phyloP scores from a whole-genome alignment of 1,284 basidiomycete species.

The Papiliotrema nemorosa region DNA sequence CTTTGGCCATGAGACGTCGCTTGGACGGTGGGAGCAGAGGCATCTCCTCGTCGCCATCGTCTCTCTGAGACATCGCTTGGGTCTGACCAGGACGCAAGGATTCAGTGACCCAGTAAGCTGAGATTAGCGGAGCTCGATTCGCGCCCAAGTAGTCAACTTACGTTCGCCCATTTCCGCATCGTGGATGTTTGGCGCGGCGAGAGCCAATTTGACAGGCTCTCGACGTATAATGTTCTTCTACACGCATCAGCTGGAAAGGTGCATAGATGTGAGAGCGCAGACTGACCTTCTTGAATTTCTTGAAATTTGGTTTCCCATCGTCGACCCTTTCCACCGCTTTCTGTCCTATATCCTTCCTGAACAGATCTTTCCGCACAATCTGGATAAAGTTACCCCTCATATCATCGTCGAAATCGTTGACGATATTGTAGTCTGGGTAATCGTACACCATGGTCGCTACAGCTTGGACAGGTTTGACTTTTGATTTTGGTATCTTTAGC shows the following conservation, averaged over 20 bases:
- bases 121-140: background rate
- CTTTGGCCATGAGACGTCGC: constrained; percentile 16
- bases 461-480: constrained; percentile 45
- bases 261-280: background rate
- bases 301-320: constrained; percentile 69
- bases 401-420: constrained; percentile 71
- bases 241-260: background rate
- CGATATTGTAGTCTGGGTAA: constrained; percentile 45
- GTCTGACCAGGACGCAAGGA: constrained; percentile 7
- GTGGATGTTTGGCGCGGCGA: constrained; percentile 29
- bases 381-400: constrained; percentile 81
- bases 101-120: constrained; percentile 42
- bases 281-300: constrained; percentile 77
- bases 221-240: constrained; percentile 41
- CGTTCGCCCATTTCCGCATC: constrained; percentile 43
- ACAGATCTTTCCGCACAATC: constrained; percentile 54
- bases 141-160: constrained; percentile 18
- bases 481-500: constrained; percentile 69
- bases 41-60: constrained; percentile 29
- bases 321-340: constrained; percentile 34
- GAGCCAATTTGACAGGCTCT: constrained; percentile 32
- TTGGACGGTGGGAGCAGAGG: constrained; percentile 27
- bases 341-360: constrained; percentile 51
- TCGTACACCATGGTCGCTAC: background rate
- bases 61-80: background rate